phyloP scores from a whole-genome alignment of 2,329 filamentous ascomycete species.

The Nemania bipapillata region DNA sequence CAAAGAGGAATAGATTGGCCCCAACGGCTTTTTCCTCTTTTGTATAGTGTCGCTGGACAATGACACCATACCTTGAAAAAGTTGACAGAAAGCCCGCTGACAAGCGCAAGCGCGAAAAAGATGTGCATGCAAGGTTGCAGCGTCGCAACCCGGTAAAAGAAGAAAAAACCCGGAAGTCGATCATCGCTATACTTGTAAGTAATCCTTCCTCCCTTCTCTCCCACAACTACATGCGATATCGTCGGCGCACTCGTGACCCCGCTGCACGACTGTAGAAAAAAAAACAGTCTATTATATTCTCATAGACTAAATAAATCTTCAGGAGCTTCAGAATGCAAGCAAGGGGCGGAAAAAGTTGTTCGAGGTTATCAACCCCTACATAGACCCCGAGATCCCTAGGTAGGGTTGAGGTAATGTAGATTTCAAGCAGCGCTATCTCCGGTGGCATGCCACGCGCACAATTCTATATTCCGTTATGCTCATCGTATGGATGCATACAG shows the following conservation, averaged over 20 bases:
- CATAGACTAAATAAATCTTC: neutral
- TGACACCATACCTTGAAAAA: neutral
- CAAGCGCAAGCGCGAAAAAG: slow-evolving; percentile 46
- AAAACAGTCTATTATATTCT: neutral
- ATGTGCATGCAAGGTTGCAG: slow-evolving; percentile 3
- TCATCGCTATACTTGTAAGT: neutral
- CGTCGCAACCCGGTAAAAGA: slow-evolving; percentile 33
- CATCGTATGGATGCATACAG: too few species aligned
- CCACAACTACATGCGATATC: slow-evolving; percentile 25
- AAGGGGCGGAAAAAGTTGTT: neutral
- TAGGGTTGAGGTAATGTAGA: neutral
- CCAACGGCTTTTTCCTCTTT: slow-evolving; percentile 17
- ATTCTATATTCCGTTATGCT: too few species aligned
- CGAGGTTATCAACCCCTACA: neutral
- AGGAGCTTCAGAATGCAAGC: slow-evolving; percentile 1
- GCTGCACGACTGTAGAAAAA: neutral
- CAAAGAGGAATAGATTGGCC: slow-evolving; percentile 1
- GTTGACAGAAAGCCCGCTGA: slow-evolving; percentile 6
- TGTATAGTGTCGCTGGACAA: neutral
- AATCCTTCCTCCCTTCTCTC: neutral
- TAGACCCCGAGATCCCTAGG: slow-evolving; percentile 1
- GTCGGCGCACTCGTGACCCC: neutral
- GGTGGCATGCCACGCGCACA: slow-evolving; percentile 11
- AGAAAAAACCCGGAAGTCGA: slow-evolving; percentile 31
- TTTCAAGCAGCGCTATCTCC: slow-evolving; percentile 9